A percentile compares a stretch with the other conserved stretches of the same genome.
Evolutionary conservation across 805 yeast genomes (phyloP).

Genomic region (Candida pini): DNA sequence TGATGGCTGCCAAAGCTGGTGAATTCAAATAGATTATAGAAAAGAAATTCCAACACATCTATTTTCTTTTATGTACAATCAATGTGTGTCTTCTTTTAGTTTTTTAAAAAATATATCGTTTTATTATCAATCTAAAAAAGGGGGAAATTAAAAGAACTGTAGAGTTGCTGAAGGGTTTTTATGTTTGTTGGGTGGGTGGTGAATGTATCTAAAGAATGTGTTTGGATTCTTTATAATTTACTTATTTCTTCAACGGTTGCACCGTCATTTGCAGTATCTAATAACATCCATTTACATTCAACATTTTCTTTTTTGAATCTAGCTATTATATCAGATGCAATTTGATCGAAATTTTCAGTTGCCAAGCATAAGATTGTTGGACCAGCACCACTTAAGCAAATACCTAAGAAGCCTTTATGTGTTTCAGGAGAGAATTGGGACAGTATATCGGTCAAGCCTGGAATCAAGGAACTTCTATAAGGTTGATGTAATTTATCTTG

Average conservation of each 20-base stretch:
- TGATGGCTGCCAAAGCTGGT: slow-evolving; percentile 94
- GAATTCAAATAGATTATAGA: slow-evolving; percentile 54
- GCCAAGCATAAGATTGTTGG: slow-evolving; percentile 95
- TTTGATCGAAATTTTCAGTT: slow-evolving; percentile 76
- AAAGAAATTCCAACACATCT: not conserved
- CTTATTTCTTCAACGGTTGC: slow-evolving; percentile 48
- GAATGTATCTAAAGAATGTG: not conserved
- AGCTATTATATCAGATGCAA: slow-evolving; percentile 69
- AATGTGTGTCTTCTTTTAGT: not conserved
- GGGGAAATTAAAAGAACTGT: too few relatives aligned
- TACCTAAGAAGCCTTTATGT: slow-evolving; percentile 84
- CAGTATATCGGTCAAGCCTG: slow-evolving; percentile 82
- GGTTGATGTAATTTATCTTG: slow-evolving; percentile 96
- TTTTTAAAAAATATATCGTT: too few relatives aligned
- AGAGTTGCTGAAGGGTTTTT: too few relatives aligned
- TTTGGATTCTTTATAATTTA: slow-evolving; percentile 12
- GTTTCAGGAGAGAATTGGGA: slow-evolving; percentile 73
- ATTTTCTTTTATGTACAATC: not conserved
- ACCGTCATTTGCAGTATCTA: slow-evolving; percentile 86
- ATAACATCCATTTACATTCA: slow-evolving; percentile 73
- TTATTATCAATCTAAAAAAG: too few relatives aligned
- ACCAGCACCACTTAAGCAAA: slow-evolving; percentile 96
- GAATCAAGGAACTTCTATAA: slow-evolving; percentile 86
- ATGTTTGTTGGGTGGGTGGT: too few relatives aligned
- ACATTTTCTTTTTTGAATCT: slow-evolving; percentile 64